Conservation (phyloP, 1,284 basidiomycete genomes). For the Trichosporon coremiiforme region DNA sequence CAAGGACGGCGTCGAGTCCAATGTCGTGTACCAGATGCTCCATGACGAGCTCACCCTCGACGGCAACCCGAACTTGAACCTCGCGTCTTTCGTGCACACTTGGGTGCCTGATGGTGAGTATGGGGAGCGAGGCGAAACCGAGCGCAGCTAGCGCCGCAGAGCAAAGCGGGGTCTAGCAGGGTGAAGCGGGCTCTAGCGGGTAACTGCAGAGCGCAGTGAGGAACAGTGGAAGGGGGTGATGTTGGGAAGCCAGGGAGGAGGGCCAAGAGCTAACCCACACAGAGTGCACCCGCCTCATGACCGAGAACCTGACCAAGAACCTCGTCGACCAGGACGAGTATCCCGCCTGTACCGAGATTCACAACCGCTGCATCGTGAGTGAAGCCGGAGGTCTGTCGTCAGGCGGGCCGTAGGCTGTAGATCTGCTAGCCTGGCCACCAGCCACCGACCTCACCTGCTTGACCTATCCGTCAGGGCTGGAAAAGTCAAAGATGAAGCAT, state of each 20-base stretch:
- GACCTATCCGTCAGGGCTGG: no score
- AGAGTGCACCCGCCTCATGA: slow-evolving; percentile 69
- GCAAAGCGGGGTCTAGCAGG: no score
- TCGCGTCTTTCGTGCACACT: slow-evolving; percentile 73
- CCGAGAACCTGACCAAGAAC: slow-evolving; percentile 85
- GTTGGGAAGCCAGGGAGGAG: no score
- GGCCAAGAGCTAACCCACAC: no score
- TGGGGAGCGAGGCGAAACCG: background rate
- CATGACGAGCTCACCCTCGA: slow-evolving; percentile 82
- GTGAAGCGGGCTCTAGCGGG: no score
- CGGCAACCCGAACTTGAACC: slow-evolving; percentile 74
- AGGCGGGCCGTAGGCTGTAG: no score
- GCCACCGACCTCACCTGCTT: no score
- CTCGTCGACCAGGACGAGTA: slow-evolving; percentile 91
- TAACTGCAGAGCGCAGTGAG: no score
- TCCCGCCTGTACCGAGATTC: slow-evolving; percentile 72
- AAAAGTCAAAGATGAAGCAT: no score
- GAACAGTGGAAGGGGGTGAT: no score
- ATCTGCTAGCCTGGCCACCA: no score
- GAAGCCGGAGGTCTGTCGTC: slow-evolving; percentile 16
- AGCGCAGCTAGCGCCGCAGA: no score
- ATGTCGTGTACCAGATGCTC: slow-evolving; percentile 72
- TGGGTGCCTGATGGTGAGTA: slow-evolving; percentile 62
- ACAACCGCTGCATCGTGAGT: slow-evolving; percentile 71
- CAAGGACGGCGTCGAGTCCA: slow-evolving; percentile 51